phyloP scores from a whole-genome alignment of 164 flowering plant genomes.

The Pachysandra terminalis region DNA sequence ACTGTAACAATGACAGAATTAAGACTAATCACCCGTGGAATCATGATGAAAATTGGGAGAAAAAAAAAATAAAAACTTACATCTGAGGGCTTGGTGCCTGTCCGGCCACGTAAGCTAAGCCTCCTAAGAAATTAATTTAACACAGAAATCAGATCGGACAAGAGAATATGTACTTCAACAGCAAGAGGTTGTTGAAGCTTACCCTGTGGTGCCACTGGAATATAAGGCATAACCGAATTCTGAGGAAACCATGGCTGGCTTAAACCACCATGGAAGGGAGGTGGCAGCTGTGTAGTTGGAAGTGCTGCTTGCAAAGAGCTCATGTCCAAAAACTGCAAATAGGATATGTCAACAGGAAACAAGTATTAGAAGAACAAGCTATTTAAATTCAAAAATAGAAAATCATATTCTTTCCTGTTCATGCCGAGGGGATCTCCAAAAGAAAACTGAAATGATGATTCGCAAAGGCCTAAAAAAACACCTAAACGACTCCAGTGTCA shows the following conservation, averaged over 20 bases:
- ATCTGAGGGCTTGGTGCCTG: constrained; percentile 55
- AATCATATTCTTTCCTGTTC: too few relatives aligned
- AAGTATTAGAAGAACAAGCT: neutral
- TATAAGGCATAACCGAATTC: constrained; percentile 42
- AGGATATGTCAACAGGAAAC: neutral
- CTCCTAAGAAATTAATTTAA: constrained; percentile 38
- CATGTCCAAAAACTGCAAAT: constrained; percentile 75
- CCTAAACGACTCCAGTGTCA: too few relatives aligned
- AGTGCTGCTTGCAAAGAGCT: constrained; percentile 69
- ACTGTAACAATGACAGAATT: too few relatives aligned
- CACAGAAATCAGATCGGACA: neutral
- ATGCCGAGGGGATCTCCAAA: too few relatives aligned
- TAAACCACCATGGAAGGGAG: constrained; percentile 41
- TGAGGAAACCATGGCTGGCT: constrained; percentile 65
- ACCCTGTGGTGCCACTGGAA: constrained; percentile 54
- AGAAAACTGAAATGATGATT: too few relatives aligned
- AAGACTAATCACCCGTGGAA: neutral
- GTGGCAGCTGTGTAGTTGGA: constrained; percentile 45
- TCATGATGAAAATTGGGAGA: neutral
- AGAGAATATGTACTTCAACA: neutral
- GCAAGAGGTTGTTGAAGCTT: neutral
- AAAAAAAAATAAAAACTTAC: too few relatives aligned
- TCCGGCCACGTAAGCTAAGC: constrained; percentile 47
- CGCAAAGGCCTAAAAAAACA: too few relatives aligned
- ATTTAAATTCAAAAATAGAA: neutral